These are phyloP conservation scores for Fraxinus americana DNA, from an alignment of 257 asterid genomes.

Conservation along the genomic window DNA sequence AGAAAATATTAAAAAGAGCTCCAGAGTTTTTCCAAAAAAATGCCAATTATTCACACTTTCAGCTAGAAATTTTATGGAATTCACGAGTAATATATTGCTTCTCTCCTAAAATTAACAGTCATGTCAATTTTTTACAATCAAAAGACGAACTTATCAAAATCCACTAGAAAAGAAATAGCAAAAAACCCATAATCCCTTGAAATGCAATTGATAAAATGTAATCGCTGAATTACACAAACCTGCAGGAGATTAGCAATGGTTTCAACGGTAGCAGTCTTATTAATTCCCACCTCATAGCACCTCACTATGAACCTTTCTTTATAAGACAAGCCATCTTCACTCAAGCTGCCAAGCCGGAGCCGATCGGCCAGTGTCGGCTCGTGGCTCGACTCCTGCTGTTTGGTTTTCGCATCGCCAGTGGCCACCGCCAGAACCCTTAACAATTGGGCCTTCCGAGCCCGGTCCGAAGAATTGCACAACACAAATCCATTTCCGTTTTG, in stretches of 20 bases:
- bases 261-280: slow-evolving; percentile 93
- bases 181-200: not conserved
- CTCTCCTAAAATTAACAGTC: no score
- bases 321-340: slow-evolving; percentile 86
- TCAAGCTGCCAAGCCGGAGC: slow-evolving; percentile 81
- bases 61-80: no score
- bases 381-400: slow-evolving; percentile 39
- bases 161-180: no score
- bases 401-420: slow-evolving; percentile 55
- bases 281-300: slow-evolving; percentile 91
- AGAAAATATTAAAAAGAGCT: not conserved
- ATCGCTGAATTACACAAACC: slow-evolving; percentile 38
- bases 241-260: slow-evolving; percentile 95
- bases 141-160: no score
- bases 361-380: slow-evolving; percentile 77
- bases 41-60: not conserved
- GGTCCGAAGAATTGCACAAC: slow-evolving; percentile 4
- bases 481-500: slow-evolving; percentile 20
- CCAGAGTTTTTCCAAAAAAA: not conserved
- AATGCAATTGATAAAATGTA: not conserved
- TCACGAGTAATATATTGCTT: no score
- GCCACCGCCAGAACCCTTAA: slow-evolving; percentile 55
- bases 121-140: no score
- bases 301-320: slow-evolving; percentile 90
- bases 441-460: slow-evolving; percentile 16